A percentile compares a stretch with the other conserved stretches of the same genome.
Evolutionary conservation across 495 filamentous ascomycete species (phyloP).

Genomic region (Penicillium coprophilum): DNA sequence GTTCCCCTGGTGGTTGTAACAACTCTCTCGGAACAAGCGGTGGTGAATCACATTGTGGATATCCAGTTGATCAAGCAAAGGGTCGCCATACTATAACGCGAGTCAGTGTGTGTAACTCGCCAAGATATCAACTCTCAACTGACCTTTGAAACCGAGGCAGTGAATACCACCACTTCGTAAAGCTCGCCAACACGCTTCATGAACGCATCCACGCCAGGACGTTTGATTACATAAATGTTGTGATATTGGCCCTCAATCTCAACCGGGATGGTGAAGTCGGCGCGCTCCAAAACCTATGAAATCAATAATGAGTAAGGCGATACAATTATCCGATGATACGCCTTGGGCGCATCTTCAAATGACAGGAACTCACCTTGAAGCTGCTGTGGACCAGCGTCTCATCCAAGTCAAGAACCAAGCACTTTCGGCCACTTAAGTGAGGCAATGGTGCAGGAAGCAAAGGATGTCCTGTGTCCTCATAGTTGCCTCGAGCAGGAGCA

Average conservation of each 20-base stretch:
- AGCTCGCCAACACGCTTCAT: conserved; percentile 98
- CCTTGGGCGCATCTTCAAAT: neutral
- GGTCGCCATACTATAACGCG: conserved; percentile 80
- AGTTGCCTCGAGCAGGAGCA: conserved; percentile 22
- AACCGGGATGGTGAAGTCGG: conserved; percentile 98
- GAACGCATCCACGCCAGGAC: conserved; percentile 95
- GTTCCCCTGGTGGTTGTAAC: conserved; percentile 99
- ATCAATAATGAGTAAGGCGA: conserved; percentile 27
- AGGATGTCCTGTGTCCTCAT: conserved; percentile 50
- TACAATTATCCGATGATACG: conserved; percentile 7
- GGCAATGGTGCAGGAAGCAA: conserved; percentile 77
- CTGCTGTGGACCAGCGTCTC: conserved; percentile 99
- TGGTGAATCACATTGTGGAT: conserved; percentile 98
- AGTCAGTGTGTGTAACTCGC: conserved; percentile 16
- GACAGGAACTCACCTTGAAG: conserved; percentile 73
- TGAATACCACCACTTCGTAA: conserved; percentile 98
- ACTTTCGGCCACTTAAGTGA: conserved; percentile 82
- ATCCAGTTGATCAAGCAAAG: conserved; percentile 92
- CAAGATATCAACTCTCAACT: conserved; percentile 18
- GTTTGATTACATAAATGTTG: conserved; percentile 99
- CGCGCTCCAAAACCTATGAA: conserved; percentile 87
- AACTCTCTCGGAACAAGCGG: conserved; percentile 94
- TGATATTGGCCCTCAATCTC: conserved; percentile 99
- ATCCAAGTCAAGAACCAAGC: conserved; percentile 91
- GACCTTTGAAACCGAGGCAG: conserved; percentile 97